Conservation (phyloP, 495 filamentous ascomycete species). For the Podospora sp. region DNA sequence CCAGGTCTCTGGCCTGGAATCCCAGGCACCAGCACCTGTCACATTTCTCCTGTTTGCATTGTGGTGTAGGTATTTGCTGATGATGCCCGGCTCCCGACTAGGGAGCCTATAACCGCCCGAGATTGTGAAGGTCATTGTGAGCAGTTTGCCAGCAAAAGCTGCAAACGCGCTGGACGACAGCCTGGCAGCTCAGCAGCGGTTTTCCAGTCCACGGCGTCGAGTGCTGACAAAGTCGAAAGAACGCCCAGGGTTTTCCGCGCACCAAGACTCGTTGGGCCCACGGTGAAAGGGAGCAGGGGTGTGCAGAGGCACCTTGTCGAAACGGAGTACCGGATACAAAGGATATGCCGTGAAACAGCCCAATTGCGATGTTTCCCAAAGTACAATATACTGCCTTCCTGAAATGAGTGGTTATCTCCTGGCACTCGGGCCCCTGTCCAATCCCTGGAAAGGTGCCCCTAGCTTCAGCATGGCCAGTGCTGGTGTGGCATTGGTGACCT, state of each 20-base stretch:
- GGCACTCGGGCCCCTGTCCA: conserved; percentile 27
- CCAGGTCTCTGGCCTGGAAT: conserved; percentile 1
- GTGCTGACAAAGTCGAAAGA: conserved; percentile 1
- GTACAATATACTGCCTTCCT: conserved; percentile 19
- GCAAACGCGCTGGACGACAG: background rate
- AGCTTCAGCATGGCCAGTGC: conserved; percentile 23
- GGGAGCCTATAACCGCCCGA: background rate
- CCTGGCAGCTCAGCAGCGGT: background rate
- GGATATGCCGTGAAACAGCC: background rate
- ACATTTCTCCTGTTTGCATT: background rate
- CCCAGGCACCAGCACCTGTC: background rate
- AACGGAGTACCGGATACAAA: background rate
- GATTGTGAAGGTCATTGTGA: background rate
- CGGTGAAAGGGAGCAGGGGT: conserved; percentile 1
- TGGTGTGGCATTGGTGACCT: conserved; percentile 30
- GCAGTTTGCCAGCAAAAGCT: background rate
- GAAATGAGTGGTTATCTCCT: conserved; percentile 31
- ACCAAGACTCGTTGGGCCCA: background rate
- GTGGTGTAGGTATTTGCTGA: background rate
- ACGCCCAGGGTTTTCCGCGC: background rate
- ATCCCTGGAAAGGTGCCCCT: conserved; percentile 32
- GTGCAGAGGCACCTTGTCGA: background rate
- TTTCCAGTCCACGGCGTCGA: background rate
- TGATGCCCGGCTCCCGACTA: background rate
- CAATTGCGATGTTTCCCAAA: background rate